These are phyloP conservation scores for Globisporangium lucens DNA, from an alignment of 352 stramenopile species.

Conservation along the genomic window DNA sequence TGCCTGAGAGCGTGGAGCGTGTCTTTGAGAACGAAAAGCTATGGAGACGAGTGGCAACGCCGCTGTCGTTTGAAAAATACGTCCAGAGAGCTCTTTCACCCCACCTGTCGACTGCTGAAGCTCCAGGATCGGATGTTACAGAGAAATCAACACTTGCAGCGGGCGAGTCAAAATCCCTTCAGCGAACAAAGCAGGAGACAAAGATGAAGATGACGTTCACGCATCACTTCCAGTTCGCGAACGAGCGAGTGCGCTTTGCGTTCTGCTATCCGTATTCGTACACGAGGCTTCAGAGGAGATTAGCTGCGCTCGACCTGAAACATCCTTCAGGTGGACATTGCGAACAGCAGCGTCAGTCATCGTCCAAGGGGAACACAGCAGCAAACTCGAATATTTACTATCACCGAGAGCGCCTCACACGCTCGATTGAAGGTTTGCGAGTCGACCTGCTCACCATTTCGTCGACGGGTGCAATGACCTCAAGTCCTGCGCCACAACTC, in stretches of 20 bases:
- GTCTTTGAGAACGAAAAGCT: slow-evolving; percentile 31
- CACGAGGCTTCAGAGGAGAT: slow-evolving; percentile 42
- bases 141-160: not conserved
- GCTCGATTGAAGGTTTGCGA: slow-evolving; percentile 48
- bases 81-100: not conserved
- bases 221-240: slow-evolving; percentile 30
- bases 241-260: slow-evolving; percentile 58
- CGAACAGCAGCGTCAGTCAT: not conserved
- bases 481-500: not conserved
- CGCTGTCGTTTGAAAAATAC: slow-evolving; percentile 42
- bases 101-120: not conserved
- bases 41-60: slow-evolving; percentile 35
- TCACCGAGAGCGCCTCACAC: slow-evolving; percentile 68
- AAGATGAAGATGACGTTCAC: slow-evolving; percentile 55
- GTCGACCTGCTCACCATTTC: slow-evolving; percentile 75
- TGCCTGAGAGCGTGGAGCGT: slow-evolving; percentile 12
- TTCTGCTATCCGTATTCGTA: slow-evolving; percentile 81
- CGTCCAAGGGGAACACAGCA: not conserved
- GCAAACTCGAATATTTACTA: slow-evolving; percentile 48
- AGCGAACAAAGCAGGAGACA: slow-evolving; percentile 21
- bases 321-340: not conserved
- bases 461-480: slow-evolving; percentile 17
- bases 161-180: not conserved
- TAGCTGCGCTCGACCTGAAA: slow-evolving; percentile 36
- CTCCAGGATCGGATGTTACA: not conserved